phyloP scores from a whole-genome alignment of 225 moss, liverwort and hornwort genomes.

The Polytrichum formosum region DNA sequence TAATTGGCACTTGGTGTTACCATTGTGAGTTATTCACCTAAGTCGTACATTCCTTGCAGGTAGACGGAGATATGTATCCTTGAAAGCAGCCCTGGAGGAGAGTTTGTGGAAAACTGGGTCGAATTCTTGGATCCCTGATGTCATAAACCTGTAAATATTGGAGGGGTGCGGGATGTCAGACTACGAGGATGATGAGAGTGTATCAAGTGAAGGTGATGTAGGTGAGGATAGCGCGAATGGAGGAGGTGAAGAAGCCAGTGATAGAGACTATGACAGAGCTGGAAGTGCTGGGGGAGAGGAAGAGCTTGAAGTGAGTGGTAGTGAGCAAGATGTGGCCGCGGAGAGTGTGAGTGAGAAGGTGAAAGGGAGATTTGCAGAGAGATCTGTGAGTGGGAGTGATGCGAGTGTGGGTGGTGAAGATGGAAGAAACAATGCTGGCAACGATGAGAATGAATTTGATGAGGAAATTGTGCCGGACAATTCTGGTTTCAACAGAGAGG shows the following conservation, averaged over 20 bases:
- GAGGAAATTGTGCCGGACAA: conserved; percentile 25
- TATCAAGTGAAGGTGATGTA: conserved; percentile 52
- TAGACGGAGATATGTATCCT: conserved; percentile 18
- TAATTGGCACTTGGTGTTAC: conserved; percentile 8
- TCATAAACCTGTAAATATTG: conserved; percentile 31
- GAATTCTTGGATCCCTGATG: conserved; percentile 7
- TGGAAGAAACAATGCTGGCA: conserved; percentile 42
- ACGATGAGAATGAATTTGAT: conserved; percentile 59
- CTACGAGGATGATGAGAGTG: conserved; percentile 70
- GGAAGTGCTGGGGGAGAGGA: conserved; percentile 49
- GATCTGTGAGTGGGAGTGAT: conserved; percentile 62
- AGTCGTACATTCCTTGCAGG: conserved; percentile 29
- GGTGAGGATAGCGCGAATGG: conserved; percentile 59
- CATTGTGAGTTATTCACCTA: conserved; percentile 5
- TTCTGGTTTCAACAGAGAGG: conserved; percentile 32
- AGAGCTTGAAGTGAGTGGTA: conserved; percentile 63
- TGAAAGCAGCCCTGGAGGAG: conserved; percentile 27
- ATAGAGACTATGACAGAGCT: conserved; percentile 38
- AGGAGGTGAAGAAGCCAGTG: conserved; percentile 43
- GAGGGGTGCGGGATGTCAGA: conserved; percentile 69
- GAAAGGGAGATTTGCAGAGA: conserved; percentile 36
- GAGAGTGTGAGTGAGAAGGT: conserved; percentile 72
- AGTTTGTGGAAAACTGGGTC: neutral
- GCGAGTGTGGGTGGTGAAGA: conserved; percentile 80
- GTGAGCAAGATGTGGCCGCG: conserved; percentile 68